Evolutionary conservation across 306 rosid species (phyloP), one percentile per base, ranked within the genome.

Genomic region (Pueraria montana): DNA sequence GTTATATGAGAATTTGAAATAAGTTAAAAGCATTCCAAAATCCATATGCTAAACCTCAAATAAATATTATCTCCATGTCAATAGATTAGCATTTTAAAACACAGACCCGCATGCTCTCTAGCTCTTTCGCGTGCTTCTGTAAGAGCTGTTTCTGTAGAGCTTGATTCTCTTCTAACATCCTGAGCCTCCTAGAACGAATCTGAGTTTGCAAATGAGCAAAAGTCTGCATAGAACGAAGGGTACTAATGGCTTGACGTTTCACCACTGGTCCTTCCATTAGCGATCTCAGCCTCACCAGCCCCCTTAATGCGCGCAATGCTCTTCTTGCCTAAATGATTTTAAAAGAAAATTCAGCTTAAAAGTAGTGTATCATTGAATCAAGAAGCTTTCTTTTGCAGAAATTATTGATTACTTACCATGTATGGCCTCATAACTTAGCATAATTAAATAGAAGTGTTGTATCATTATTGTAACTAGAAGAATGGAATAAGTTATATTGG

Each of bases 101-200:
- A 74, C 83, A 85, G 75, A 94, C 99, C 97, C 88, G 91, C 88
- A 94, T 77, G 87, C 84, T 82, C 87, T 94, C 95, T 13, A 95
- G 91, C 78, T 96, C 97, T 83, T 90, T 96, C 17, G 98, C 93
- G 45, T 92, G 99, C 88, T 91, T 92, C 85, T 87, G 97, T 36
- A 96, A 86, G 84, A 94, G 97, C 67, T 96, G 99, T 66, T 88
- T 90, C 86, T 96, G 99, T 52, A 96, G 93, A 82, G 99, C 98
- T 84, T 92, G 98, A 79, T 92, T 94, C 84, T 96, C 99, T 87
- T 96, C 99, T 30, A 90, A 65, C 97, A 96, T 94, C 79, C 94
- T 90, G 87, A 94, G 82, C 88, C 99, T 91, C 89, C 99, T 91
- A 17, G 88, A 88, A 40, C 91, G 99, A 83, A 96, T 90, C 87